A percentile compares a stretch with the other conserved stretches of the same genome.
Evolutionary conservation across 768 basidiomycete genomes (phyloP).

Genomic region (Imleria badia): DNA sequence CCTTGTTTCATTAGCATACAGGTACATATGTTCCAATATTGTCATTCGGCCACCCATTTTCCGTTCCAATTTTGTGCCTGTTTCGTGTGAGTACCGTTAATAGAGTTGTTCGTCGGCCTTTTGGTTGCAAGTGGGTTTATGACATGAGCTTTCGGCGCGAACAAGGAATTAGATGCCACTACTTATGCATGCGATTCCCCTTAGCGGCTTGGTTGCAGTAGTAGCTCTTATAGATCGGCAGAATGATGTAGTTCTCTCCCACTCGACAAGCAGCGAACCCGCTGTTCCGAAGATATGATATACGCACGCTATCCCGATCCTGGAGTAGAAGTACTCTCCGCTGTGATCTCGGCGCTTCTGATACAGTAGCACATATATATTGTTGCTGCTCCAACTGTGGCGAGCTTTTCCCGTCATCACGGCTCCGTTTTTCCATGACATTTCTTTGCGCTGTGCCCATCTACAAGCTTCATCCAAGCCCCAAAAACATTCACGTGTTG

Average conservation of each 20-base stretch:
- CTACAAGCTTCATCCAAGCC: no score
- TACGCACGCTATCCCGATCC: not conserved
- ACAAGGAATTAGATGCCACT: no score
- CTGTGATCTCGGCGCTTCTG: not conserved
- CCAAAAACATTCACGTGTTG: not conserved
- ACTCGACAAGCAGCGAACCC: no score
- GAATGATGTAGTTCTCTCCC: no score
- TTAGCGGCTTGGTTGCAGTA: no score
- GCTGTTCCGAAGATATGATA: not conserved
- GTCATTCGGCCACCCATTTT: not conserved
- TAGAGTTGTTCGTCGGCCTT: not conserved
- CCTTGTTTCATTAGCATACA: slow-evolving; percentile 20
- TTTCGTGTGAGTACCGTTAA: not conserved
- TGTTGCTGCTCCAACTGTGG: not conserved
- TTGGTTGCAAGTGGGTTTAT: no score
- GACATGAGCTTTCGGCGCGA: no score
- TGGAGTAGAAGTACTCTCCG: no score
- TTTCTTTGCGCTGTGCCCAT: not conserved
- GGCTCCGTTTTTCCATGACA: not conserved
- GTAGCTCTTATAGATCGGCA: no score
- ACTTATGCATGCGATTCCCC: no score
- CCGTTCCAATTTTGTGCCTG: not conserved
- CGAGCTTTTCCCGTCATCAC: not conserved
- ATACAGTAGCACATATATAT: no score
- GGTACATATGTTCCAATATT: slow-evolving; percentile 18